A percentile compares a stretch with the other conserved stretches of the same genome.
Evolutionary conservation across 2,329 filamentous ascomycete genomes (phyloP).

Genomic region (Thelonectria olida): DNA sequence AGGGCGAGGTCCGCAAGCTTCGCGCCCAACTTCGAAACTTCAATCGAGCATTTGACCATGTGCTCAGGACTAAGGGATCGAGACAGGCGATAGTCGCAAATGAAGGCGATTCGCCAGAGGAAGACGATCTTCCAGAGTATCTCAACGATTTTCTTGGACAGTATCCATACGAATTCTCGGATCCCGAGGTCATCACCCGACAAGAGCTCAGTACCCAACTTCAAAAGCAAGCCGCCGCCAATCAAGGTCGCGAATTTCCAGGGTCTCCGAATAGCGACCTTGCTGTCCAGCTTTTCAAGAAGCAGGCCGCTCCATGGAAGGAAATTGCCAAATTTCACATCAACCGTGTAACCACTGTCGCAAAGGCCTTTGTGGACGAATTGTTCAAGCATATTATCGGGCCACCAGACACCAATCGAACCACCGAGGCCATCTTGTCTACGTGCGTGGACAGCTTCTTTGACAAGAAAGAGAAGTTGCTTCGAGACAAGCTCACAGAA

Average conservation of each 20-base stretch:
- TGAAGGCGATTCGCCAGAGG: not conserved
- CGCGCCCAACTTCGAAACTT: slow-evolving; percentile 44
- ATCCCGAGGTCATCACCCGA: slow-evolving; percentile 36
- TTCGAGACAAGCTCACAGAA: slow-evolving; percentile 50
- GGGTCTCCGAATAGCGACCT: slow-evolving; percentile 49
- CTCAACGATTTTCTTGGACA: slow-evolving; percentile 39
- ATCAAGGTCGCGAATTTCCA: slow-evolving; percentile 54
- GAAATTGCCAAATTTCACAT: slow-evolving; percentile 49
- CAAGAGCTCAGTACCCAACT: slow-evolving; percentile 40
- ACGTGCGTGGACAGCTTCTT: slow-evolving; percentile 45
- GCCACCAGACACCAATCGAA: slow-evolving; percentile 20
- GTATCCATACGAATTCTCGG: slow-evolving; percentile 40
- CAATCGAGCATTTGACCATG: slow-evolving; percentile 42
- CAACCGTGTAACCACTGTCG: slow-evolving; percentile 36
- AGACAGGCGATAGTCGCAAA: slow-evolving; percentile 23
- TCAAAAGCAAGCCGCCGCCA: slow-evolving; percentile 43
- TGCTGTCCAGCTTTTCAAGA: slow-evolving; percentile 50
- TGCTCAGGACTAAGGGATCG: slow-evolving; percentile 38
- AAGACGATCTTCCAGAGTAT: slow-evolving; percentile 31
- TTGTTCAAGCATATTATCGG: slow-evolving; percentile 46
- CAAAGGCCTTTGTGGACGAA: slow-evolving; percentile 50
- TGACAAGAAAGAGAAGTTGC: slow-evolving; percentile 38
- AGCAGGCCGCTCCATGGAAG: slow-evolving; percentile 50
- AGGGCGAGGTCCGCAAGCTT: slow-evolving; percentile 35
- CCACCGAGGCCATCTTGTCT: slow-evolving; percentile 34